phyloP scores from a whole-genome alignment of 2,329 filamentous ascomycete genomes.

The Chalaropsis thielavioides region DNA sequence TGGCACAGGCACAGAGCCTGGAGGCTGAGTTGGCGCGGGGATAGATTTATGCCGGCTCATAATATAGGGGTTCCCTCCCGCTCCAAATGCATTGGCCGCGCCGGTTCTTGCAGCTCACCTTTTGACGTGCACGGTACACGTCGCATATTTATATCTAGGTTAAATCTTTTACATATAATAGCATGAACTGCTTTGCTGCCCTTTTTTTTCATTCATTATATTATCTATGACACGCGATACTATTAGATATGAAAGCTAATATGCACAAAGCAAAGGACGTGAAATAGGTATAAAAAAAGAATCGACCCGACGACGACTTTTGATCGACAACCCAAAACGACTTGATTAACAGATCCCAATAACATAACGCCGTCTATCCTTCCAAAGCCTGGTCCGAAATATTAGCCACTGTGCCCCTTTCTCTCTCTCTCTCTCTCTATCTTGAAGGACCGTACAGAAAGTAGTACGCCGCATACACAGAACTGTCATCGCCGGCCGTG shows the following conservation, averaged over 20 bases:
- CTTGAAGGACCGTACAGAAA: slow-evolving; percentile 36
- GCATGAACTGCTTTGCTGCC: neutral
- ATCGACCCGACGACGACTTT: too few species aligned
- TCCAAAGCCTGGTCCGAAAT: neutral
- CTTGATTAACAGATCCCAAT: neutral
- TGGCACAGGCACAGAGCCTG: slow-evolving; percentile 33
- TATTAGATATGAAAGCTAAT: neutral
- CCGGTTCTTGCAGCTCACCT: neutral
- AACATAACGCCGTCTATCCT: neutral
- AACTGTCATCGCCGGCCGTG: slow-evolving; percentile 27
- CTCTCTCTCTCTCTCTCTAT: neutral
- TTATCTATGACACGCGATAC: neutral
- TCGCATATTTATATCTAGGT: neutral
- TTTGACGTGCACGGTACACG: neutral
- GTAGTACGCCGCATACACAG: slow-evolving; percentile 43
- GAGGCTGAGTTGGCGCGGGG: slow-evolving; percentile 41
- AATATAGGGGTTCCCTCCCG: too few species aligned
- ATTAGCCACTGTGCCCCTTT: neutral
- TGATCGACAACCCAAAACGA: neutral
- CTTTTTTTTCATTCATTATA: neutral
- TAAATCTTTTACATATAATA: neutral
- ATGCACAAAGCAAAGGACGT: neutral
- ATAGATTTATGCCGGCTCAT: neutral
- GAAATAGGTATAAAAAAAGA: too few species aligned
- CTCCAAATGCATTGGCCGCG: neutral